These are phyloP conservation scores for Alternaria hordeiaustralica DNA, from an alignment of 2,329 filamentous ascomycete genomes.

Conservation along the genomic window DNA sequence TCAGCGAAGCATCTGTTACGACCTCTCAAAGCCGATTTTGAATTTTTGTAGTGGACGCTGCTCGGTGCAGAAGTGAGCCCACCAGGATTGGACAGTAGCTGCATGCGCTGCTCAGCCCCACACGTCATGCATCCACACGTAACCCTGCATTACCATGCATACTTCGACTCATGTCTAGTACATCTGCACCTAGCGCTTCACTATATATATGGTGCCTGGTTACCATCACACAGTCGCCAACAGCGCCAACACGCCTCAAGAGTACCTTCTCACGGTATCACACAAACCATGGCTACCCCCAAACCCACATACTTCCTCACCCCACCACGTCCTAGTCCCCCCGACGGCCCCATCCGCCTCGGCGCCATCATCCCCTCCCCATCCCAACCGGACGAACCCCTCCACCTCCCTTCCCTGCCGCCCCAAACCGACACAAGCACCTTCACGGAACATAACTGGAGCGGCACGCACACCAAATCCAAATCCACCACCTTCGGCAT, in stretches of 20 bases:
- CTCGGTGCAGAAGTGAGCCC: background rate
- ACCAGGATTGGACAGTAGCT: background rate
- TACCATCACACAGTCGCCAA: background rate
- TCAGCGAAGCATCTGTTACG: background rate
- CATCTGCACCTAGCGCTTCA: background rate
- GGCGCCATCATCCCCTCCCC: conserved; percentile 13
- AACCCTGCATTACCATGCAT: background rate
- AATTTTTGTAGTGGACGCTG: background rate
- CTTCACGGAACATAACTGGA: background rate
- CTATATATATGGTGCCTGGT: background rate
- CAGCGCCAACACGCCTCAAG: background rate
- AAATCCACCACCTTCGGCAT: conserved; percentile 5
- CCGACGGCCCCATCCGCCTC: conserved; percentile 10
- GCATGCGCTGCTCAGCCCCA: background rate
- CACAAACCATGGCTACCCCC: background rate
- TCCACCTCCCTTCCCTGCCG: background rate
- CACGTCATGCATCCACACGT: background rate
- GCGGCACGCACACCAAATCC: background rate
- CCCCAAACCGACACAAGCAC: background rate
- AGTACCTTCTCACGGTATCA: no score
- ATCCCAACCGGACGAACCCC: conserved; percentile 10
- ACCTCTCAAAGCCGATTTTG: background rate
- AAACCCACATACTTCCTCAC: background rate
- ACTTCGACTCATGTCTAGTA: background rate
- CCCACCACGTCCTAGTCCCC: background rate